Conservation (phyloP, 768 basidiomycete genomes). For the Psilocybe cyanescens region DNA sequence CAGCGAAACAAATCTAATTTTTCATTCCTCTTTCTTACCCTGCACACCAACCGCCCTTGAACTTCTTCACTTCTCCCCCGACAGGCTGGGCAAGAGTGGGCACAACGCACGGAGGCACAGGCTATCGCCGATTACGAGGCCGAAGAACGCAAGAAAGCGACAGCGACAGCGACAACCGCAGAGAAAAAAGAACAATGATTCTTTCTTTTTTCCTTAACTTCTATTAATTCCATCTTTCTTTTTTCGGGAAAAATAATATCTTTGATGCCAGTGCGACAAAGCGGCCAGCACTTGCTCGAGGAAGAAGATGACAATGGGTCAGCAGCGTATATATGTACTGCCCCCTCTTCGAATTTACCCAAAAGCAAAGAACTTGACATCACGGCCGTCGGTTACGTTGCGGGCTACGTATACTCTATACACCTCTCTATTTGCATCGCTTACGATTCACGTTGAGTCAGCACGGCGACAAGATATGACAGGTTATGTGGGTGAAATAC, state of each 20-base stretch:
- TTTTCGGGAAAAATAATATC: not conserved
- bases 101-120: constrained; percentile 61
- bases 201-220: not conserved
- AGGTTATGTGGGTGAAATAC: not conserved
- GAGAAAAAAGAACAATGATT: constrained; percentile 46
- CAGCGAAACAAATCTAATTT: constrained; percentile 12
- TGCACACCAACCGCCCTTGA: not conserved
- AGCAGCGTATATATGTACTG: not conserved
- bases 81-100: constrained; percentile 88
- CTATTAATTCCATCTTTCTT: not conserved
- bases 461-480: not conserved
- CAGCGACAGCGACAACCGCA: constrained; percentile 15
- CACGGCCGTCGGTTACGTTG: not conserved
- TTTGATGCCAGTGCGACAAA: not conserved
- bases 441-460: constrained; percentile 5
- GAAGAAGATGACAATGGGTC: not conserved
- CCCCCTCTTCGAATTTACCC: constrained; percentile 6
- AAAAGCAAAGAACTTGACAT: constrained; percentile 5
- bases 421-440: constrained; percentile 2
- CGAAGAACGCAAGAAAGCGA: constrained; percentile 33
- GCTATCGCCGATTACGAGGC: constrained; percentile 37
- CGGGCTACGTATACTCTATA: constrained; percentile 2
- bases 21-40: constrained; percentile 5
- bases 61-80: constrained; percentile 11
- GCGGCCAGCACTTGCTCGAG: not conserved